Conservation (phyloP, 805 yeast species). For the Cyberlindnera mycetangii region DNA sequence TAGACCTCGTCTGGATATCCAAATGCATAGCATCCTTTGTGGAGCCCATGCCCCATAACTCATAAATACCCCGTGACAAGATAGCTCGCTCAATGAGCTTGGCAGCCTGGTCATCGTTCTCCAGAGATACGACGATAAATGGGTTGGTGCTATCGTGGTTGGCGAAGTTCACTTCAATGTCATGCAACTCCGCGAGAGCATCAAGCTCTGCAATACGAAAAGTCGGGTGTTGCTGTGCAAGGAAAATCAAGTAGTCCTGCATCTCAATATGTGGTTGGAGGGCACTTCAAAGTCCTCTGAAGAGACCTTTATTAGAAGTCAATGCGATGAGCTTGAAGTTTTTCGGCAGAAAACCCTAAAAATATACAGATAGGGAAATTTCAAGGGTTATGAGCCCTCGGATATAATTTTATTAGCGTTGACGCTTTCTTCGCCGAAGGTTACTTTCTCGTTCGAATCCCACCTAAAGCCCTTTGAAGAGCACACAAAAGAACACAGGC, state of each 20-base stretch:
- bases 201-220: constrained; percentile 83
- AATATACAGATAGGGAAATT: background rate
- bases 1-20: constrained; percentile 32
- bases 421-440: background rate
- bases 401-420: background rate
- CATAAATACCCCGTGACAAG: constrained; percentile 73
- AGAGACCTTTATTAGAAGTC: background rate
- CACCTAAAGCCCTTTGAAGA: too few species aligned
- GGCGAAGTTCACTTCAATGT: constrained; percentile 55
- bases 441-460: too few species aligned
- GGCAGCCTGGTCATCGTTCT: constrained; percentile 63
- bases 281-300: background rate
- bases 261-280: constrained; percentile 20
- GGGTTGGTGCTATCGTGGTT: constrained; percentile 61
- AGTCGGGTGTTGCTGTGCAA: constrained; percentile 80
- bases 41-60: constrained; percentile 75
- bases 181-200: constrained; percentile 69
- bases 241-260: constrained; percentile 68
- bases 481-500: too few species aligned
- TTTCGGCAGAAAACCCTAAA: background rate
- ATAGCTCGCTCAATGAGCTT: constrained; percentile 65
- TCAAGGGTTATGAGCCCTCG: background rate
- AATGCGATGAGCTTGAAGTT: background rate
- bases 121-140: constrained; percentile 64
- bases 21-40: constrained; percentile 56